Conservation (phyloP, 2,329 filamentous ascomycete species). For the Penicillium capsulatum region DNA sequence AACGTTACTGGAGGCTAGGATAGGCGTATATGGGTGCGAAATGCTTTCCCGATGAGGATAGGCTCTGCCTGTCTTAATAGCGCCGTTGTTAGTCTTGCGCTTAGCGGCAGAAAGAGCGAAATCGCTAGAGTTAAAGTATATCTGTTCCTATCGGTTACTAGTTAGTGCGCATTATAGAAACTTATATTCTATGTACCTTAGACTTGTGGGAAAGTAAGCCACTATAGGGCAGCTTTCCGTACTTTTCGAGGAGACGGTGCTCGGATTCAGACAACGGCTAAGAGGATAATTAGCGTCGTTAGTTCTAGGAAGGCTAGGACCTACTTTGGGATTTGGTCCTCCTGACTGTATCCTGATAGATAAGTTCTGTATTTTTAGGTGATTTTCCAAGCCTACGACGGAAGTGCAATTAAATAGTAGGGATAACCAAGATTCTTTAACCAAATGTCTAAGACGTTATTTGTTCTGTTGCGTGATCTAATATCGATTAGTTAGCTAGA, state of each 20-base stretch:
- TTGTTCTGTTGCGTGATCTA: background rate
- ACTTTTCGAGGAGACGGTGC: constrained; percentile 11
- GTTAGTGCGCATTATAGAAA: constrained; percentile 4
- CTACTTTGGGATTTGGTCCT: background rate
- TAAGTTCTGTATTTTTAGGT: background rate
- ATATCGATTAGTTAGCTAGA: background rate
- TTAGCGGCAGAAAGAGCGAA: constrained; percentile 25
- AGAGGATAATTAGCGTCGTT: constrained; percentile 1
- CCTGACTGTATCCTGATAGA: background rate
- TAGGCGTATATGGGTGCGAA: constrained; percentile 26
- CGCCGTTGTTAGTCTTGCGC: constrained; percentile 20
- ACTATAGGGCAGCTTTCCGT: constrained; percentile 16
- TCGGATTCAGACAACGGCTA: constrained; percentile 15
- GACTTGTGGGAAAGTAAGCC: constrained; percentile 12
- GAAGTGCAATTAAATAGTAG: background rate
- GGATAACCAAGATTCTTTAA: background rate
- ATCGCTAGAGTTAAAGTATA: constrained; percentile 31
- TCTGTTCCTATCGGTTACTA: constrained; percentile 21
- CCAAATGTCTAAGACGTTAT: background rate
- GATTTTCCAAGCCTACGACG: background rate
- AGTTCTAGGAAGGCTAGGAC: background rate
- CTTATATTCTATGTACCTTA: constrained; percentile 13
- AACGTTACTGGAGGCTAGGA: constrained; percentile 25
- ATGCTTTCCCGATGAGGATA: constrained; percentile 28
- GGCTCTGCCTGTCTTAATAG: constrained; percentile 21